These are phyloP conservation scores for barrel medic (Medicago truncatula) DNA, from an alignment of 306 rosid species.

Conservation along the genomic window MtrunA17r5.0-ANR NC_053048.1:45870001-45870500, in stretches of 20 bases:
- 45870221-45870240: conserved; percentile 16
- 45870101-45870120: too few relatives aligned
- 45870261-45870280: conserved; percentile 8
- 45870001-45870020: too few relatives aligned
- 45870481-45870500: conserved; percentile 34
- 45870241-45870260: conserved; percentile 26
- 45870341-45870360: conserved; percentile 11
- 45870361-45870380: conserved; percentile 7
- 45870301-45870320: conserved; percentile 8
- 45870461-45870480: conserved; percentile 27
- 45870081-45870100: too few relatives aligned
- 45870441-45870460: conserved; percentile 22
- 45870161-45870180: conserved; percentile 16
- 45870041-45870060: too few relatives aligned
- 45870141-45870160: conserved; percentile 1
- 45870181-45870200: conserved; percentile 6
- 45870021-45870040: too few relatives aligned
- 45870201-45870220: conserved; percentile 4
- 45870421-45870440: conserved; percentile 21
- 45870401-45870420: not conserved
- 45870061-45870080: too few relatives aligned
- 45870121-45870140: not conserved
- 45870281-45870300: conserved; percentile 28
- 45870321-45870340: not conserved
- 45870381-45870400: conserved; percentile 17